Conservation (phyloP, 768 basidiomycete species). For the Lactarius indigo region DNA sequence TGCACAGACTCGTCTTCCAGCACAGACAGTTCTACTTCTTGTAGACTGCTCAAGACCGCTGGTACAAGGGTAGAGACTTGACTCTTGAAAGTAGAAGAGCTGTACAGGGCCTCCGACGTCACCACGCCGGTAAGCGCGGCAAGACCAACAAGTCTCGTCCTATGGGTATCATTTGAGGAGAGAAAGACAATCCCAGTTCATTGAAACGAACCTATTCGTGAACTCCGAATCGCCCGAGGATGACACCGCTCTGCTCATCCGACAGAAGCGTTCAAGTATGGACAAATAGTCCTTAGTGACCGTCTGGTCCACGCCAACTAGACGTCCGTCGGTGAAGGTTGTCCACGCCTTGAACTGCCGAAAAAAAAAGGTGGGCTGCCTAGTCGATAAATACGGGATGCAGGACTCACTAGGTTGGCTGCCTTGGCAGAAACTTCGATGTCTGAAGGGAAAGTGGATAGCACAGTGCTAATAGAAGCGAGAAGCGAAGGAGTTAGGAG, state of each 20-base stretch:
- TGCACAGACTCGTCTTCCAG: constrained; percentile 67
- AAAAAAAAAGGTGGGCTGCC: constrained; percentile 7
- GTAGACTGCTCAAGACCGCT: constrained; percentile 65
- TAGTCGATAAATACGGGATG: neutral
- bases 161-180: constrained; percentile 31
- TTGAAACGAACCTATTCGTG: constrained; percentile 59
- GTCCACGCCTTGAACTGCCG: constrained; percentile 85
- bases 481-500: constrained; percentile 70
- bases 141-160: constrained; percentile 81
- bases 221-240: constrained; percentile 61
- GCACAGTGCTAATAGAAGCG: constrained; percentile 55
- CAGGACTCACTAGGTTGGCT: constrained; percentile 68
- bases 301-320: constrained; percentile 71
- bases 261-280: constrained; percentile 61
- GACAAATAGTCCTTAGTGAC: constrained; percentile 70
- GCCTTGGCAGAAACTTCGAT: constrained; percentile 73
- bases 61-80: constrained; percentile 71
- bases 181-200: neutral
- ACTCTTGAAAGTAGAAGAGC: constrained; percentile 62
- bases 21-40: constrained; percentile 54
- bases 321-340: constrained; percentile 83
- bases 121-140: constrained; percentile 77
- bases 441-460: constrained; percentile 56
- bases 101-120: constrained; percentile 81
- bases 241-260: constrained; percentile 49